These are phyloP conservation scores for Elsinoe perseae DNA, from an alignment of 2,329 filamentous ascomycete species.

Conservation along the genomic window DNA sequence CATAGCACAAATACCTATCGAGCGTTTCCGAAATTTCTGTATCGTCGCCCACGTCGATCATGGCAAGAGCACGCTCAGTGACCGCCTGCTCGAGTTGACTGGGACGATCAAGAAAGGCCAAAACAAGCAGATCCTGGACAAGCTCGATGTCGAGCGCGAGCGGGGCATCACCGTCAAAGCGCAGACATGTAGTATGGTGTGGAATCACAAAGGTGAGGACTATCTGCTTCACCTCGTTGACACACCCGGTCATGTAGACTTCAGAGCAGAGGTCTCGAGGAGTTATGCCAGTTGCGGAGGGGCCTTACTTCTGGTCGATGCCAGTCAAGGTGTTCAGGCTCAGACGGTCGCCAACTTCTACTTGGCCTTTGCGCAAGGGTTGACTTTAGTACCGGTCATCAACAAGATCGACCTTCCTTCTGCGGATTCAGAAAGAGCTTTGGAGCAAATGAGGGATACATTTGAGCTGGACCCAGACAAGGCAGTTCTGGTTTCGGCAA, in stretches of 20 bases:
- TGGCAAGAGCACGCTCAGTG: constrained; percentile 92
- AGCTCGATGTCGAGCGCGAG: constrained; percentile 92
- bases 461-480: constrained; percentile 80
- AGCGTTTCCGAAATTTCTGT: constrained; percentile 87
- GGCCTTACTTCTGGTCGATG: constrained; percentile 85
- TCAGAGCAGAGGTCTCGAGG: constrained; percentile 88
- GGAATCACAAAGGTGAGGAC: constrained; percentile 75
- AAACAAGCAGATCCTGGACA: constrained; percentile 95
- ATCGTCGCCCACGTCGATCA: constrained; percentile 99
- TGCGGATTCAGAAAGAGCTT: constrained; percentile 75
- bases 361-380: constrained; percentile 83
- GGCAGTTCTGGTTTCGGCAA: constrained; percentile 76
- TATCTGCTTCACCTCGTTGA: constrained; percentile 94
- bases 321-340: constrained; percentile 91
- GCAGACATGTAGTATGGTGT: constrained; percentile 97
- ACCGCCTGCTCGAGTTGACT: constrained; percentile 85
- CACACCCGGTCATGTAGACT: constrained; percentile 96
- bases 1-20: constrained; percentile 68
- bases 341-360: constrained; percentile 99
- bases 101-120: constrained; percentile 79
- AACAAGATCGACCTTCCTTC: constrained; percentile 95
- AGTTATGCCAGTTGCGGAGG: constrained; percentile 96
- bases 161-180: constrained; percentile 97
- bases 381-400: constrained; percentile 80
- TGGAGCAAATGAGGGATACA: constrained; percentile 75